Base-by-base conservation (phyloP, 108 stramenopile species). In the Cyclotella atomus region DNA sequence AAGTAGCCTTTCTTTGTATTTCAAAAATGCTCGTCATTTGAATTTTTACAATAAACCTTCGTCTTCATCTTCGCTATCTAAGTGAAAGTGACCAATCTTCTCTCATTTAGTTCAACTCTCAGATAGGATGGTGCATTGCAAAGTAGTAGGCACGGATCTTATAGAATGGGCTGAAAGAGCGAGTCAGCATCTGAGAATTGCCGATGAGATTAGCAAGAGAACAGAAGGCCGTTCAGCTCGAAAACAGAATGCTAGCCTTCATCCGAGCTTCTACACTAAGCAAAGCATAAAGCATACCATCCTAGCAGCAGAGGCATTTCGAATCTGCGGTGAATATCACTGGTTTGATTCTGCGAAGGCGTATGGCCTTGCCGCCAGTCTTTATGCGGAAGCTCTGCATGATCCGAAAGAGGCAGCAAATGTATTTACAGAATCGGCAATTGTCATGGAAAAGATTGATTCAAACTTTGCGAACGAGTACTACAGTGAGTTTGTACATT, bases 221-320 rank as follows among this genome's bases (percentile, higher is more conserved):
- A 64, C 38, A 15, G 53, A 15, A 16, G 24, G 35, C 7, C 67
- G 67, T 53, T 35, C 15, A 63, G 23, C 53, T 15, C 60, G 76
- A 23, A 35, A 34, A 6, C 19, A 23, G 32, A 29, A 41, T 0
- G 2, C 25, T 12, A n/a, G 41, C n/a, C 50, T 25, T 25, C 38
- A 43, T 16, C 59, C 56, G 20, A 17, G 12, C 7, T 53, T 46
- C 21, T 44, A 65, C 20, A 67, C 70, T 1, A 71, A 77, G 36
- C 76, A 70, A 65, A 68, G 74, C 44, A 52, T 74, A 0, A 69
- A 74, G 17, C 38, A 67, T 16, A 70, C 54, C 0, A 14, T 74
- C 1, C 34, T 52, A 4, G 72, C 80, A 17, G 80, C 72, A 16
- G 80, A 81, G 36, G 15, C 68, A 20, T 81, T 81, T 32, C 35